A percentile compares a stretch with the other conserved stretches of the same genome.
Evolutionary conservation across 352 stramenopile species (phyloP).

Genomic region (Phytophthora chlamydospora): DNA sequence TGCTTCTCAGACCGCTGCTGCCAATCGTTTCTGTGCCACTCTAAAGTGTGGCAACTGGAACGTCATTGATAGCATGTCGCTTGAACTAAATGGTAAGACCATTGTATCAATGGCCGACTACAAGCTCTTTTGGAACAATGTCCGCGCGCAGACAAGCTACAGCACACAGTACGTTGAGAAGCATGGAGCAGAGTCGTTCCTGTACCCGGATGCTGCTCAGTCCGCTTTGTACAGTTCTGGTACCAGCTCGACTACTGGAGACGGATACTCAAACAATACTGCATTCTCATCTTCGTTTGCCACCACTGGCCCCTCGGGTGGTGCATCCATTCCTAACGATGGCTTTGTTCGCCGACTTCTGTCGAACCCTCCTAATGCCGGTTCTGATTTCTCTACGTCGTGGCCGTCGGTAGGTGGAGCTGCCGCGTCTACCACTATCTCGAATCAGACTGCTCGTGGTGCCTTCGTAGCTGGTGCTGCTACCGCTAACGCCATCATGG

Average conservation of each 20-base stretch:
- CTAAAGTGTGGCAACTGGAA: constrained; percentile 40
- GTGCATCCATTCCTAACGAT: constrained; percentile 13
- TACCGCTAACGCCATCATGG: constrained; percentile 7
- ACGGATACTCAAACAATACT: constrained; percentile 28
- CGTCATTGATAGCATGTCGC: constrained; percentile 30
- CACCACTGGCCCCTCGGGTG: not conserved
- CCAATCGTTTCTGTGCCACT: constrained; percentile 27
- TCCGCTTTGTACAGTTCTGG: constrained; percentile 9
- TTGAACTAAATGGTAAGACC: constrained; percentile 34
- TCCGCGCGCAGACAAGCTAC: constrained; percentile 34
- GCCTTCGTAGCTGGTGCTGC: not conserved
- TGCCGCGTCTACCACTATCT: constrained; percentile 4
- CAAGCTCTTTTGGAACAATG: constrained; percentile 34
- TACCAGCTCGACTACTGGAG: constrained; percentile 10
- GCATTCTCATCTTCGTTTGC: constrained; percentile 4
- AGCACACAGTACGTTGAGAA: constrained; percentile 28
- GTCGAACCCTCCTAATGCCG: constrained; percentile 15
- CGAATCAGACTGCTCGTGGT: constrained; percentile 3
- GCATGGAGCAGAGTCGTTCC: constrained; percentile 36
- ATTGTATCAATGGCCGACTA: constrained; percentile 29
- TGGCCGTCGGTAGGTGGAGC: not conserved
- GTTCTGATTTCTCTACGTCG: constrained; percentile 1
- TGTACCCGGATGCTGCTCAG: constrained; percentile 29
- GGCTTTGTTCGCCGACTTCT: constrained; percentile 10
- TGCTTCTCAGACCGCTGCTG: constrained; percentile 8